Evolutionary conservation across 2,329 filamentous ascomycete genomes (phyloP), one percentile per base, ranked within the genome.

Genomic region (Dactylellina drechsleri): DNA sequence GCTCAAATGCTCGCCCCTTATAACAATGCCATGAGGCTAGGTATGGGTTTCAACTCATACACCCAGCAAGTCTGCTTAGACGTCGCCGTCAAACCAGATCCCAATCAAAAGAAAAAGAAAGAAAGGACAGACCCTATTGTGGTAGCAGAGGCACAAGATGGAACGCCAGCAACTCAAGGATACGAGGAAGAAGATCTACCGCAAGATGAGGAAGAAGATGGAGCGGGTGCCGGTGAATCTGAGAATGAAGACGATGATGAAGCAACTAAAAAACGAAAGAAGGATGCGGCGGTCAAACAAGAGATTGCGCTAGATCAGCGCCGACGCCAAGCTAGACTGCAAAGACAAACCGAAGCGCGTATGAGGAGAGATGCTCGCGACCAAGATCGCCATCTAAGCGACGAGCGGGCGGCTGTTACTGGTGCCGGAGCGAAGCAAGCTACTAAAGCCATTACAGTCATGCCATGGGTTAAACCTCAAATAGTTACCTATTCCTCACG

Each of bases 11-110:
- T 66, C 10, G 62, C 43, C 4, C 62, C 53, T 4, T 66, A 66
- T 43, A 66, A 66, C 53, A 58, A 31, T 52, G 8, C 62, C 53
- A 58, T 58, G 62, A 52, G 43, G 6, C 15, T 66, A 13, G 62
- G 62, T 16, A 26, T 18, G 40, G 80, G 81, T 54, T 82, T 83
- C 77, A 83, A 83, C 52, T 82, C 81, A 12, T 82, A 82, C 58
- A 82, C 81, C 2, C 81, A 82, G 62, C 81, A 82, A 65, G 80
- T 82, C 18, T 80, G 81, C 31, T 77, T 83, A 15, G 81, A 82
- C 45, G 79, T 81, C 57, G 82, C 82, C 2, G 81, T 83, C 8
- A 49, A 77, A n/a, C 76, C 81, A 57, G 78, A 77, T 58, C 36
- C 54, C 18, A 41, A 58, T 18, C 18, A 15, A 31, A 58, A 15